Percentiles rank a stretch among this genome's conserved stretches.
Evolutionary conservation across 352 stramenopile genomes (phyloP).

Genomic region (Globisporangium sylvaticum): DNA sequence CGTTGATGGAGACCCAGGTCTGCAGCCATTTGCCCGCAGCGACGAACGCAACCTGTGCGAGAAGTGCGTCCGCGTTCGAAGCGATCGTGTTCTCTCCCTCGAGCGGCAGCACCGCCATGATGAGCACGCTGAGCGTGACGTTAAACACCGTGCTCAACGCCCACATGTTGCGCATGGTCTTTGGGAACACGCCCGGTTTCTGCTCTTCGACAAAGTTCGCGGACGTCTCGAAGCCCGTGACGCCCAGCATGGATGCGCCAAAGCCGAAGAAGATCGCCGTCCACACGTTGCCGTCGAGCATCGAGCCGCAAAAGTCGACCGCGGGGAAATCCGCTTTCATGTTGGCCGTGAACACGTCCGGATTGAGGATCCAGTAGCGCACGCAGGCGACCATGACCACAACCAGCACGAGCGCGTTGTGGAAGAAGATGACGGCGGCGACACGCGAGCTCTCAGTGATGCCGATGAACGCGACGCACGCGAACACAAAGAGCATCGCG

Average conservation of each 20-base stretch:
- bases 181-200: slow-evolving; percentile 16
- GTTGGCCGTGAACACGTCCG: slow-evolving; percentile 57
- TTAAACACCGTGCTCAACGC: slow-evolving; percentile 82
- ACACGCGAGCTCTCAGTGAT: slow-evolving; percentile 78
- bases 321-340: slow-evolving; percentile 43
- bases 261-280: slow-evolving; percentile 73
- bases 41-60: slow-evolving; percentile 59
- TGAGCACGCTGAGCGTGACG: slow-evolving; percentile 58
- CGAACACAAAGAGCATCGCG: slow-evolving; percentile 69
- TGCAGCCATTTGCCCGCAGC: slow-evolving; percentile 39
- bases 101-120: slow-evolving; percentile 72
- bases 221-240: slow-evolving; percentile 87
- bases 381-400: slow-evolving; percentile 47
- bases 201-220: slow-evolving; percentile 89
- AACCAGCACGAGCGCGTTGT: slow-evolving; percentile 65
- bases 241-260: slow-evolving; percentile 75
- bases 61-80: slow-evolving; percentile 50
- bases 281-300: slow-evolving; percentile 35
- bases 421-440: slow-evolving; percentile 74
- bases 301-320: slow-evolving; percentile 52
- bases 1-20: slow-evolving; percentile 65
- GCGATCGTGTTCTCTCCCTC: slow-evolving; percentile 48
- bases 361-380: slow-evolving; percentile 52
- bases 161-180: slow-evolving; percentile 36
- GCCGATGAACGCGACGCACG: slow-evolving; percentile 55